These are phyloP conservation scores for Vigna hirtella DNA, from an alignment of 306 rosid genomes.

Conservation along the genomic window DNA sequence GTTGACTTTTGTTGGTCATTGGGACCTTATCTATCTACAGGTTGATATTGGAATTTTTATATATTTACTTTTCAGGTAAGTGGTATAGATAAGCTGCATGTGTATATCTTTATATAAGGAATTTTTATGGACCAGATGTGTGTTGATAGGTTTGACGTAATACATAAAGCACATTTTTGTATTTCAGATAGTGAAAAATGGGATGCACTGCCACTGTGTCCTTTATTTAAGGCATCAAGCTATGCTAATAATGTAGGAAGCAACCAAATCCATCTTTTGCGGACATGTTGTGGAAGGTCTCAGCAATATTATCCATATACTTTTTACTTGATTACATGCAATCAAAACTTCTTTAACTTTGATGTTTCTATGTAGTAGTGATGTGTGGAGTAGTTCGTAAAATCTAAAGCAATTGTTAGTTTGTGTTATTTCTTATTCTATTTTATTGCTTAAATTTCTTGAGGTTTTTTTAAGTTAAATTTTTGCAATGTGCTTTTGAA, in stretches of 20 bases:
- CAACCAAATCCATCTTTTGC: slow-evolving; percentile 65
- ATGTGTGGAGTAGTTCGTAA: background rate
- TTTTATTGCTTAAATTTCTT: background rate
- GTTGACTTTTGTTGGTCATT: slow-evolving; percentile 8
- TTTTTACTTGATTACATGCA: slow-evolving; percentile 38
- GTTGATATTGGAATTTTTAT: slow-evolving; percentile 10
- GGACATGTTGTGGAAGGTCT: slow-evolving; percentile 87
- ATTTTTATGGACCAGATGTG: slow-evolving; percentile 69
- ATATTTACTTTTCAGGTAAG: slow-evolving; percentile 17
- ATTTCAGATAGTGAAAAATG: slow-evolving; percentile 78
- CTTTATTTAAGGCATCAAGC: slow-evolving; percentile 57
- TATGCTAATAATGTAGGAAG: slow-evolving; percentile 51
- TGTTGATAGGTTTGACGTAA: slow-evolving; percentile 58
- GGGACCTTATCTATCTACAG: background rate
- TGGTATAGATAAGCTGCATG: slow-evolving; percentile 1
- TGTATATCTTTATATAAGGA: slow-evolving; percentile 13
- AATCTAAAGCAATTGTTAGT: background rate
- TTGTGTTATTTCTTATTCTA: background rate
- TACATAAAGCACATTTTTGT: slow-evolving; percentile 69
- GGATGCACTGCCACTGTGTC: slow-evolving; percentile 74
- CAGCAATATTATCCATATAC: slow-evolving; percentile 7
- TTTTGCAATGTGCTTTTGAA: slow-evolving; percentile 8
- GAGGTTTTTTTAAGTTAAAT: background rate
- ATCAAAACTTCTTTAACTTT: slow-evolving; percentile 1
- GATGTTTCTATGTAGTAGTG: slow-evolving; percentile 26